These are phyloP conservation scores for Prunus persica DNA, from an alignment of 306 rosid species.

Conservation along the genomic window DNA sequence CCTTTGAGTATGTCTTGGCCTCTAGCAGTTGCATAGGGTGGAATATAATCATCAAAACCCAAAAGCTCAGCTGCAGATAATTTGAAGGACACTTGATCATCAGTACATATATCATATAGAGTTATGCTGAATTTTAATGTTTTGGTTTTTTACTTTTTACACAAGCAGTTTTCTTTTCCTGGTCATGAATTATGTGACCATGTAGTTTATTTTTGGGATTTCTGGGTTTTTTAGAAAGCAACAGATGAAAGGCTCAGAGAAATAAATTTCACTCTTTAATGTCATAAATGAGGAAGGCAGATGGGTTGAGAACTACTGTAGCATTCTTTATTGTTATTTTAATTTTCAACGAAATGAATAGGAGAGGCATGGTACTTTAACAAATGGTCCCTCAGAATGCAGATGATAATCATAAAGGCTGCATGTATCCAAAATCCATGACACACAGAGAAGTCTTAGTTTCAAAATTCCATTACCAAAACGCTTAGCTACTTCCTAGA, in stretches of 20 bases:
- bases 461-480: neutral
- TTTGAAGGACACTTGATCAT: neutral
- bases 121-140: neutral
- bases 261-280: neutral
- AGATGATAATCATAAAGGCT: neutral
- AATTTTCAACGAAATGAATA: neutral
- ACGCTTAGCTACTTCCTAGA: neutral
- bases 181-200: neutral
- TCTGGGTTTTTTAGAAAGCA: neutral
- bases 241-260: neutral
- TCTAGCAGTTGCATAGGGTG: constrained; percentile 56
- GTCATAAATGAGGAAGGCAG: neutral
- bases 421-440: neutral
- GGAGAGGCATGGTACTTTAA: neutral
- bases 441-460: neutral
- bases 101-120: neutral
- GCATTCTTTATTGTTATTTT: neutral
- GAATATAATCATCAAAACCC: constrained; percentile 70
- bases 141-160: neutral
- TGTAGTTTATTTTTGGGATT: neutral
- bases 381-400: neutral
- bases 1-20: constrained; percentile 70
- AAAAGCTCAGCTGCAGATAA: constrained; percentile 62
- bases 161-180: neutral
- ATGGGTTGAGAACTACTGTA: neutral